Conservation (phyloP, 768 basidiomycete genomes). For the Coprinopsis sp. region DNA sequence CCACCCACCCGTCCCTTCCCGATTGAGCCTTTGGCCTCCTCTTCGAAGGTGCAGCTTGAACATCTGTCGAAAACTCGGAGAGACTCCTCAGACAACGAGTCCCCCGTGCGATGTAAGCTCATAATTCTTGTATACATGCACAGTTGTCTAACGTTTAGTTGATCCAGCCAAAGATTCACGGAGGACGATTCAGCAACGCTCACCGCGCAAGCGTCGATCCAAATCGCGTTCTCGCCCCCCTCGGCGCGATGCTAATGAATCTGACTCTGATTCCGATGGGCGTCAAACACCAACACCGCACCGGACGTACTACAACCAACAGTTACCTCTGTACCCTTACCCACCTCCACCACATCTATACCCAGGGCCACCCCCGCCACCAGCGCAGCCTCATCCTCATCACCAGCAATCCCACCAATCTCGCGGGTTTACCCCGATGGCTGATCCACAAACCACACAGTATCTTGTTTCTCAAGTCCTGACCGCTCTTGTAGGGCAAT, state of each 20-base stretch:
- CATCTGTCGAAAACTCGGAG: background rate
- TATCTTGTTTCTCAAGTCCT: conserved; percentile 38
- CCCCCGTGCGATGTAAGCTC: background rate
- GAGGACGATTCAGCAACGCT: conserved; percentile 4
- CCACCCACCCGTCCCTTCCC: background rate
- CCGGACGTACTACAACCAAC: background rate
- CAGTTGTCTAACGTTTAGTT: background rate
- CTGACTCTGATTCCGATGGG: background rate
- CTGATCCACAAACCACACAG: conserved; percentile 38
- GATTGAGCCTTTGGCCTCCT: conserved; percentile 1
- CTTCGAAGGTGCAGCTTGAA: conserved; percentile 3
- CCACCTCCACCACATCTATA: background rate
- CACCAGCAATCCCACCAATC: background rate
- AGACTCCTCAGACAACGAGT: background rate
- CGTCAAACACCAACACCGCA: background rate
- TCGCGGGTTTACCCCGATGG: conserved; percentile 25
- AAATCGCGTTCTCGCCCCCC: conserved; percentile 8
- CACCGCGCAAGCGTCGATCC: conserved; percentile 6
- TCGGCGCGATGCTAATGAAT: background rate
- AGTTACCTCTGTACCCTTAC: background rate
- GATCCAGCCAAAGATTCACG: conserved; percentile 6
- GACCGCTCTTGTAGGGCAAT: conserved; percentile 23
- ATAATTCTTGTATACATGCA: background rate
- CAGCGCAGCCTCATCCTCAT: background rate
- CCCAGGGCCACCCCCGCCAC: background rate